Percentiles rank a stretch among this genome's conserved stretches.
Evolutionary conservation across 192 early-diverging fungal genomes (phyloP).

Genomic region (Geranomyces michiganensis): DNA sequence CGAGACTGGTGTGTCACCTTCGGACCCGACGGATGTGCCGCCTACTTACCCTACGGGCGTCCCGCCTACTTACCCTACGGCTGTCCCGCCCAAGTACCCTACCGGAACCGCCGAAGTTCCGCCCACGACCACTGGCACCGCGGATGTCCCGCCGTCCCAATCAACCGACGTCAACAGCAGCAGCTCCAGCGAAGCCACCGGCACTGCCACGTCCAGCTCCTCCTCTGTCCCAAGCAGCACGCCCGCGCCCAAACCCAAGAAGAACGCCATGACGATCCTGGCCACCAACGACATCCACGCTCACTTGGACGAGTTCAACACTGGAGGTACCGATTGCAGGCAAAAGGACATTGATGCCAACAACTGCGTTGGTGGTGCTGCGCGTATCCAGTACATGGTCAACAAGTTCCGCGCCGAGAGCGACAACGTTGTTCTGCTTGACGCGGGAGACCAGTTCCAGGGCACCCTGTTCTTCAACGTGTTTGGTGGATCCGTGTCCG

Average conservation of each 20-base stretch:
- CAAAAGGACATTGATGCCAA: conserved; percentile 38
- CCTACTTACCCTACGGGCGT: too few species aligned
- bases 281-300: conserved; percentile 38
- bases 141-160: neutral
- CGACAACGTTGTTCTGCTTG: conserved; percentile 62
- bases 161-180: neutral
- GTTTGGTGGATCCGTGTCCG: conserved; percentile 63
- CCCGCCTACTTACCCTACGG: neutral
- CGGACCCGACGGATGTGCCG: too few species aligned
- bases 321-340: conserved; percentile 51
- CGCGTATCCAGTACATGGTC: conserved; percentile 64
- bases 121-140: neutral
- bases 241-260: neutral
- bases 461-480: conserved; percentile 71
- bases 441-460: conserved; percentile 74
- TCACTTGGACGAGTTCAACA: conserved; percentile 54
- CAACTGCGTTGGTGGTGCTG: conserved; percentile 62
- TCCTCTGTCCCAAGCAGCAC: neutral
- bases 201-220: too few species aligned
- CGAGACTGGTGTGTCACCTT: too few species aligned
- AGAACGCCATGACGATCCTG: conserved; percentile 34
- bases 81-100: neutral
- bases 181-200: too few species aligned
- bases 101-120: neutral
- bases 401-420: conserved; percentile 54